phyloP scores from a whole-genome alignment of 148 eudicot species.

The Spergularia bocconei region DNA sequence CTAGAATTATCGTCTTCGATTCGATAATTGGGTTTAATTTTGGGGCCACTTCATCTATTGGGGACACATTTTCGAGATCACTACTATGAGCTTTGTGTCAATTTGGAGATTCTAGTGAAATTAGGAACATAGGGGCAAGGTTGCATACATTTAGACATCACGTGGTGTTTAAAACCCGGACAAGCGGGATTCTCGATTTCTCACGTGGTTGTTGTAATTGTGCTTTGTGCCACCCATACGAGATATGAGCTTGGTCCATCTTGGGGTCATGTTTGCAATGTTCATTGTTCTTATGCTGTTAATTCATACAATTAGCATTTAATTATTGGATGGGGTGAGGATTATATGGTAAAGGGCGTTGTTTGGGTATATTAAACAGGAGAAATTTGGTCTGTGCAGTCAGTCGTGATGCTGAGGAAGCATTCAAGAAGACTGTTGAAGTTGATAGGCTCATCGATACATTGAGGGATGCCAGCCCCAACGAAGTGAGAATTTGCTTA shows the following conservation, averaged over 20 bases:
- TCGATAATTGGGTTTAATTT: no score
- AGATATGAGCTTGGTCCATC: no score
- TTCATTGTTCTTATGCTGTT: neutral
- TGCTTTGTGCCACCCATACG: neutral
- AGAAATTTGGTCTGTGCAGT: conserved; percentile 87
- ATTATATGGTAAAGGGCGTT: conserved; percentile 43
- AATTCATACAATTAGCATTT: neutral
- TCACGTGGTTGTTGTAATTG: neutral
- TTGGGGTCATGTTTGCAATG: neutral
- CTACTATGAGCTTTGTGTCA: no score
- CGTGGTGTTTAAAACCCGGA: no score
- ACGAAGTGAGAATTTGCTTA: conserved; percentile 54
- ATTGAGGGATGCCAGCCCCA: conserved; percentile 68
- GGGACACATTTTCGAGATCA: no score
- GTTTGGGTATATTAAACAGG: conserved; percentile 82
- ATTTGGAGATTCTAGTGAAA: no score
- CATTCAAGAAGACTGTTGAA: conserved; percentile 89
- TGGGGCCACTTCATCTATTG: no score
- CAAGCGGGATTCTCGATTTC: no score
- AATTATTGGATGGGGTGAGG: conserved; percentile 28
- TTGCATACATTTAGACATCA: neutral
- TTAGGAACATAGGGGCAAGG: no score
- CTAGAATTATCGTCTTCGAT: no score
- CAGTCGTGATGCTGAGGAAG: conserved; percentile 75
- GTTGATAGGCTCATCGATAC: conserved; percentile 82